phyloP scores from a whole-genome alignment of 2,329 filamentous ascomycete species.

The Penicillium sp. region DNA sequence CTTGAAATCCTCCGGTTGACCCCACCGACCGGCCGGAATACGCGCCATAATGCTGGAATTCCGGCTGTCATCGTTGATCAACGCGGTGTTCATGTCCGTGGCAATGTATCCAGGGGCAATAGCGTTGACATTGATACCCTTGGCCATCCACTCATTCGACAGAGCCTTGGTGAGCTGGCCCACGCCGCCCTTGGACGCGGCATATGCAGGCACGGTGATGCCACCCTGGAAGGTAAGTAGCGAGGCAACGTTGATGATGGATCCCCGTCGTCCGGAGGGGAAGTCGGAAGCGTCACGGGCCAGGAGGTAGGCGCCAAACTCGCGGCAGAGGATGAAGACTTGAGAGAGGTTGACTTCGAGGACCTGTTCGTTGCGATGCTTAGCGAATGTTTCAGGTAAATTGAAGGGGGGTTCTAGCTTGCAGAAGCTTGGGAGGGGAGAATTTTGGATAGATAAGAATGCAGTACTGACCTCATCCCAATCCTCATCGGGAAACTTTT shows the following conservation, averaged over 20 bases:
- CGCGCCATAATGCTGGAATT: constrained; percentile 74
- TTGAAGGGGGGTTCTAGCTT: background rate
- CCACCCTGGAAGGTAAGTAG: constrained; percentile 85
- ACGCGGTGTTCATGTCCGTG: constrained; percentile 80
- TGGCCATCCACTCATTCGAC: constrained; percentile 55
- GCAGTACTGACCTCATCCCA: constrained; percentile 64
- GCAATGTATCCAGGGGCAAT: constrained; percentile 58
- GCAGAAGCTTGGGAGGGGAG: background rate
- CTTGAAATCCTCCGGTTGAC: constrained; percentile 83
- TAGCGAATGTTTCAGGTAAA: background rate
- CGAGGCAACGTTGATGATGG: constrained; percentile 81
- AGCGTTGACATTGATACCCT: constrained; percentile 62
- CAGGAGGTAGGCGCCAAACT: constrained; percentile 42
- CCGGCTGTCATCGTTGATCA: constrained; percentile 72
- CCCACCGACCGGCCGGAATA: constrained; percentile 86
- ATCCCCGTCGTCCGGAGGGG: constrained; percentile 34
- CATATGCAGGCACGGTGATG: constrained; percentile 67
- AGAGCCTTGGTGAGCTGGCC: constrained; percentile 53
- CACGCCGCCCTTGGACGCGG: constrained; percentile 41
- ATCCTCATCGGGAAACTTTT: constrained; percentile 74
- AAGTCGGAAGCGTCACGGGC: constrained; percentile 35
- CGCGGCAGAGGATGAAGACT: constrained; percentile 64
- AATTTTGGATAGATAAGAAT: background rate
- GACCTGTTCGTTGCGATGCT: constrained; percentile 52
- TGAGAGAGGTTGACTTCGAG: constrained; percentile 84